Base-by-base conservation (phyloP, 2,329 filamentous ascomycete species). In the Penicillium oxalicum region DNA sequence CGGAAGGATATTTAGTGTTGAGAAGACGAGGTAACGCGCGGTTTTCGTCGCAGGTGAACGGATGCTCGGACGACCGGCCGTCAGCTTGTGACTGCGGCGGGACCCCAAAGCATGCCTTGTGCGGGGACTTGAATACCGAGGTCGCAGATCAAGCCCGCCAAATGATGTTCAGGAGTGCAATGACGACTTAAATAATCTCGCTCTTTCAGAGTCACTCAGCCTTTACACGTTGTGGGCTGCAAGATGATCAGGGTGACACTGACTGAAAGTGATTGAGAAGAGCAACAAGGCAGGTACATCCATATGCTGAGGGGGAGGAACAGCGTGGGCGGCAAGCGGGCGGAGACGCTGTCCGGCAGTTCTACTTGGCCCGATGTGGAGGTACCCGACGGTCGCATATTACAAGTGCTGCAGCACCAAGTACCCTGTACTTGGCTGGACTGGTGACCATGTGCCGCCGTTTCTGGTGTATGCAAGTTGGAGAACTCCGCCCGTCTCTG, bases 91-190 rank as follows among this genome's bases (percentile, higher is more conserved):
- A 47, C 45, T 49, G 49, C 49, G 35, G 29, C 12, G 32, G 49
- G 41, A 48, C 29, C 29, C 29, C 29, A 32, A 4, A 32, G 11
- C 8, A 32, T 32, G 29, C 29, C 39, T 46, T 36, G 45, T 35
- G 34, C 42, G 41, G 47, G 29, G 46, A 47, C 40, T 44, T 53
- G 57, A 41, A 51, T 59, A 53, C 53, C 52, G 53, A 59, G 55
- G 52, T 53, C 40, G 52, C 52, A 38, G 26, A 39, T 40, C 29
- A 45, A 38, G 25, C 34, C 53, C 34, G 24, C 26, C 9, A 40
- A 7, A 50, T 57, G 46, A 52, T 36, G 53, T 50, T 55, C 48
- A 48, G 44, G 29, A 4, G 29, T 32, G 7, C 8, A 8, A 32
- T 32, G 4, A 32, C 29, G 18, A 45, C 18, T 18, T 18, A 18